phyloP scores from a whole-genome alignment of 352 stramenopile genomes.

The Globisporangium nunn region DNA sequence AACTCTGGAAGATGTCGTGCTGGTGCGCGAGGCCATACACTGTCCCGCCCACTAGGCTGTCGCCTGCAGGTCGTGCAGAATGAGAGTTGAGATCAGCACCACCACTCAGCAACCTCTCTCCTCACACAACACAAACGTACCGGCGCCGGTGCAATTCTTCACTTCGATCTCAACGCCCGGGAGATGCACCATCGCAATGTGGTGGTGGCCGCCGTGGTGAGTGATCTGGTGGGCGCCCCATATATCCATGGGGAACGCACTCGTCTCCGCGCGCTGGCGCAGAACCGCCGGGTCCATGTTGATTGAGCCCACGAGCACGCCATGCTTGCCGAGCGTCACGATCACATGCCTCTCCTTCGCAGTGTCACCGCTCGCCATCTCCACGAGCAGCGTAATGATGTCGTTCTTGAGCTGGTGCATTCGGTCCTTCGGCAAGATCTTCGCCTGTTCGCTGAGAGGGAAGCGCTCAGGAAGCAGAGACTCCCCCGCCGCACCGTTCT shows the following conservation, averaged over 20 bases:
- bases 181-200: constrained; percentile 57
- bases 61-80: constrained; percentile 21
- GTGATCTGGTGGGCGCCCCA: constrained; percentile 47
- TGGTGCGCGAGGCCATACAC: constrained; percentile 65
- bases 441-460: constrained; percentile 35
- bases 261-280: constrained; percentile 18
- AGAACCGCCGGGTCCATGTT: constrained; percentile 35
- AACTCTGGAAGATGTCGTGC: constrained; percentile 55
- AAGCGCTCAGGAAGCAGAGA: constrained; percentile 28
- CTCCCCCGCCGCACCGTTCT: constrained; percentile 9
- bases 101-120: constrained; percentile 5
- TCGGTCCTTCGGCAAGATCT: constrained; percentile 27
- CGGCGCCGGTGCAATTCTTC: constrained; percentile 68
- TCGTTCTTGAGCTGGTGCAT: constrained; percentile 65
- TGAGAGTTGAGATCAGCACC: no score
- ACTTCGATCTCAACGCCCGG: constrained; percentile 47
- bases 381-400: constrained; percentile 56
- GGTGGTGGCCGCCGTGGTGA: constrained; percentile 24
- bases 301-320: constrained; percentile 59
- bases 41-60: constrained; percentile 69
- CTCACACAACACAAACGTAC: constrained; percentile 18
- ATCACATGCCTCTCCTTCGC: constrained; percentile 56
- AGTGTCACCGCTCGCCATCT: constrained; percentile 49
- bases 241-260: constrained; percentile 36
- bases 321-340: constrained; percentile 74